Base-by-base conservation (phyloP, 2,329 filamentous ascomycete species). In the Magnaporthiopsis incrustans region DNA sequence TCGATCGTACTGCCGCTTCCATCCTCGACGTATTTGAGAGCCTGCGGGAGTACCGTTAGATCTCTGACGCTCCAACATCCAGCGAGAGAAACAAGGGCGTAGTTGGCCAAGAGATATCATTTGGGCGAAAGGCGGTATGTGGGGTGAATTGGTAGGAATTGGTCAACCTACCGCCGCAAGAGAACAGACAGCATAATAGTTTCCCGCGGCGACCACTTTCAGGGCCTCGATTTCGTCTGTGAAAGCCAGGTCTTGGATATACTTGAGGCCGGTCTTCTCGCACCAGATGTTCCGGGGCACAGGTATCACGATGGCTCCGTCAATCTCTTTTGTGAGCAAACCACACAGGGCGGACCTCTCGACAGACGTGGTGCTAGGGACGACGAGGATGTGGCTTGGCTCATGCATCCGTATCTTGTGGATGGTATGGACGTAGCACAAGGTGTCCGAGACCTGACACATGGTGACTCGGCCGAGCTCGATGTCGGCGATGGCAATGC, bases 381-480 rank as follows among this genome's bases (percentile, higher is more conserved):
- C 87, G 68, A 96, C 88, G 1, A 98, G 77, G 61, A 97, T 90
- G 67, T 89, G 86, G 2, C 88, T 89, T 0, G 94, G 93, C 30
- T 89, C 85, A 69, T 91, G 90, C 30, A 97, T 86, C 63, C 85
- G 85, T 44, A 98, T 82, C 73, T 97, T 97, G 75, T 96, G 91
- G 35, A 96, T 81, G 0, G 92, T 96, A 71, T 88, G 89, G 65
- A 92, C 88, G 73, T 96, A 98, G 44, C 92, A 96, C 73, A 97
- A 92, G 64, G 89, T 96, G 74, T 98, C 94, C 71, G 89, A 92
- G 67, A 98, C 94, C 71, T 97, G 92, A 71, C 91, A 96, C 56
- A 98, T 82, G 33, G 92, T 86, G 22, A 87, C 90, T 75, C 97
- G 92, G 56, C 89, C 90, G 2, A 91, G 93, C 57, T 91, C 88